phyloP scores from a whole-genome alignment of 2,329 filamentous ascomycete species.

The Fusarium multiceps region DNA sequence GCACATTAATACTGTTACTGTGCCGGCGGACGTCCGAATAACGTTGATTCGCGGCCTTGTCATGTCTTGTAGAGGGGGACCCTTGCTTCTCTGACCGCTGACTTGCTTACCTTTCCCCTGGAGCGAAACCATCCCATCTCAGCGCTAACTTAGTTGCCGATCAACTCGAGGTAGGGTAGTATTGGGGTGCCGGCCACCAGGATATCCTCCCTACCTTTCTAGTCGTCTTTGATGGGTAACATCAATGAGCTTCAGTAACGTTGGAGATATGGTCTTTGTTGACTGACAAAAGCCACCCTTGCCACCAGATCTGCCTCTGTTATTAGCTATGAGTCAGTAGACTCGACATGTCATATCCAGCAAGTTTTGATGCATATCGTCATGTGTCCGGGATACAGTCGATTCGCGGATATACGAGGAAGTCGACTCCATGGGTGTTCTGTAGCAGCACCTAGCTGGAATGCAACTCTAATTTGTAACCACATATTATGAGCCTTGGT shows the following conservation, averaged over 20 bases:
- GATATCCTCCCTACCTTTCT: slow-evolving; percentile 3
- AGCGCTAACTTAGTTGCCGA: slow-evolving; percentile 13
- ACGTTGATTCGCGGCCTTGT: neutral
- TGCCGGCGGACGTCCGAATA: neutral
- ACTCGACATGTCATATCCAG: neutral
- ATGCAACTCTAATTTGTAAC: neutral
- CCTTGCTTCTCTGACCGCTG: neutral
- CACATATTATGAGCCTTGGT: neutral
- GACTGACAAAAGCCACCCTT: neutral
- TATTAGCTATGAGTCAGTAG: neutral
- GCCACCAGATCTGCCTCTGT: neutral
- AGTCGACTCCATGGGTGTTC: neutral
- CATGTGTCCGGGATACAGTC: neutral
- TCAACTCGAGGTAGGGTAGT: slow-evolving; percentile 17
- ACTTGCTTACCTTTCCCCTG: neutral
- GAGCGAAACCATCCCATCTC: neutral
- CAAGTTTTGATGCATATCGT: neutral
- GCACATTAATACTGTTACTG: neutral
- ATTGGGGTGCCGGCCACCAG: slow-evolving; percentile 14
- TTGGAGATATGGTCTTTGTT: neutral
- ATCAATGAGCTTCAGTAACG: neutral
- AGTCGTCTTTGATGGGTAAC: neutral
- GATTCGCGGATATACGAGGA: neutral
- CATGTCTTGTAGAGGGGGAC: neutral
- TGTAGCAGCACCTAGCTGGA: neutral